phyloP scores from a whole-genome alignment of 1,284 basidiomycete genomes.

The Apiotrichum domesticum region DNA sequence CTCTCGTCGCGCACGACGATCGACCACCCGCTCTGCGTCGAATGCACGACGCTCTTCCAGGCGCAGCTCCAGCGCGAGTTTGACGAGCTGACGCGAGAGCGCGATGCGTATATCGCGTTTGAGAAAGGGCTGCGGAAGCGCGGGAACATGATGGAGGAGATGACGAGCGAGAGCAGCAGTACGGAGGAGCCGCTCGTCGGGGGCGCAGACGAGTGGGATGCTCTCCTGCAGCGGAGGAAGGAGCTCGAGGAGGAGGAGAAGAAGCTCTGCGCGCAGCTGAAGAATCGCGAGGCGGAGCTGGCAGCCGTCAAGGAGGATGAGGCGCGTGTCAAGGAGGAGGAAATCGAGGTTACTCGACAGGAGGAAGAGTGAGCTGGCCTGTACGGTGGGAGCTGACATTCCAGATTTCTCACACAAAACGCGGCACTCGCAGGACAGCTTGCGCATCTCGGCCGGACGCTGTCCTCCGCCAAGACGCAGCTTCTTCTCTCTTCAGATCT shows the following conservation, averaged over 20 bases:
- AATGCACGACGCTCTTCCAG: conserved; percentile 82
- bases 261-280: conserved; percentile 31
- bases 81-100: conserved; percentile 82
- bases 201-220: conserved; percentile 48
- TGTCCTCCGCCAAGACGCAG: conserved; percentile 34
- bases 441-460: conserved; percentile 17
- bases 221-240: conserved; percentile 54
- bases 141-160: conserved; percentile 16
- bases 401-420: conserved; percentile 44
- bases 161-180: not conserved
- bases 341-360: conserved; percentile 63
- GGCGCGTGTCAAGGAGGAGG: conserved; percentile 65
- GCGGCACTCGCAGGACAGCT: conserved; percentile 19
- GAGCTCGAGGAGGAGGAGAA: conserved; percentile 67
- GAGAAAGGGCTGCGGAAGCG: conserved; percentile 63
- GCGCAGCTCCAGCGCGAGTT: conserved; percentile 71
- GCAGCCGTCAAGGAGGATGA: conserved; percentile 67
- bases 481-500: conserved; percentile 42
- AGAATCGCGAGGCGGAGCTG: conserved; percentile 62
- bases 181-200: conserved; percentile 54
- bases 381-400: conserved; percentile 47
- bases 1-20: conserved; percentile 74
- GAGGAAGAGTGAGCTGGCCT: conserved; percentile 53
- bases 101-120: conserved; percentile 87
- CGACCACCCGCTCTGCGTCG: conserved; percentile 90